Base-by-base conservation (phyloP, 2,329 filamentous ascomycete species). In the Stachybotrys chlorohalonatus region DNA sequence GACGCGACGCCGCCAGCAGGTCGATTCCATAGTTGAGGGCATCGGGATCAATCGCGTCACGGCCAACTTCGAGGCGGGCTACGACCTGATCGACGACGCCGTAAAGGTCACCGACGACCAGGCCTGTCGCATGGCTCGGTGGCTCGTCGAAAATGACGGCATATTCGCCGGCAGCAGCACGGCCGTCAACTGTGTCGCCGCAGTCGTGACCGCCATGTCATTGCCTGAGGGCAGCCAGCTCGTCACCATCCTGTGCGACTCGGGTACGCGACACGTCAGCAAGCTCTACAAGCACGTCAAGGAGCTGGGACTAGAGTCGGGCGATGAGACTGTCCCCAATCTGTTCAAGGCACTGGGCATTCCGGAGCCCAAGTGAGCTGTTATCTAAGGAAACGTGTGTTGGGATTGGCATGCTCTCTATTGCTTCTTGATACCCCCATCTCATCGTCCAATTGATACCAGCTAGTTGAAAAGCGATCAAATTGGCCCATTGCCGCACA, bases 1-100 rank as follows among this genome's bases (percentile, higher is more conserved):
- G 5, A 97, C 93, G 11, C 79, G 94, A 13, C 81, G 95, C 51
- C 80, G 94, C 56, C 85, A 89, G 63, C 95, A 99, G 72, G 90
- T 99, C 53, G 95, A 99, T 74, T 92, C 87, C 5, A 90, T 99
- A 59, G 90, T 99, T 31, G 95, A 99, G 72, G 94, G 94, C 1
- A 90, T 99, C 59, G 94, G 94, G 1, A 89, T 97, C 70, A 99
- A 96, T 68, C 85, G 94, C 2, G 79, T 96, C n/a, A 99, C 94
- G 1, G 82, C 84, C 53, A 99, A 97, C 69, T 94, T 99, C 60
- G 89, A 96, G 67, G 86, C 85, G 31, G 94, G 93, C 0, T 79
- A 90, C 60, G 86, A 93, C 64, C 72, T 96, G 54, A 83, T 99
- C 53, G 90, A 96, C 68, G 91, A 96, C 71, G 93, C 94, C 3